Percentiles rank a stretch among this genome's conserved stretches.
phyloP scores from a whole-genome alignment of 495 filamentous ascomycete genomes.

The Apiosordaria backusii region DNA sequence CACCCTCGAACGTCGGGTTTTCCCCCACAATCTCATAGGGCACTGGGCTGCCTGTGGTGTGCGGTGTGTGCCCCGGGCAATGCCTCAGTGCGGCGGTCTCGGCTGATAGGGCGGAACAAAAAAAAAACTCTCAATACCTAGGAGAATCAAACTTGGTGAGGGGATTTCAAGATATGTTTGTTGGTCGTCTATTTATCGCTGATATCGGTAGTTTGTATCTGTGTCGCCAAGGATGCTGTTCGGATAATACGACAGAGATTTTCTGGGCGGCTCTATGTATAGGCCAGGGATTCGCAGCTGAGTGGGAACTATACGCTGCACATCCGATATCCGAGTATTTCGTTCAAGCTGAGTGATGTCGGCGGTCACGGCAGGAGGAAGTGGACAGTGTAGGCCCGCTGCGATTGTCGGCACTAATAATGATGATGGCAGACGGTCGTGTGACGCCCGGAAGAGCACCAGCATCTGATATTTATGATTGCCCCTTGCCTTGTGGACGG shows the following conservation, averaged over 20 bases:
- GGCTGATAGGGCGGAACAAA: not conserved
- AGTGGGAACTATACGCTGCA: not conserved
- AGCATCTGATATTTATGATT: constrained; percentile 4
- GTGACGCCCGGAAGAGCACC: not conserved
- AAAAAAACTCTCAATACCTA: not conserved
- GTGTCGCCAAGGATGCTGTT: not conserved
- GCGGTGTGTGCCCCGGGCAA: not conserved
- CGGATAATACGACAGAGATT: not conserved
- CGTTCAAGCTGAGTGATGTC: not conserved
- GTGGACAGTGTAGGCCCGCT: no score
- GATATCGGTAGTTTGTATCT: not conserved
- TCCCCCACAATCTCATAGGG: not conserved
- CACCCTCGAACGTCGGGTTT: constrained; percentile 10
- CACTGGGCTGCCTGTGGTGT: not conserved
- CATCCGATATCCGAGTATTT: not conserved
- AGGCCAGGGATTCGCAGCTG: not conserved
- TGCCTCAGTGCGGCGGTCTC: not conserved
- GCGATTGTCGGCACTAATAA: no score
- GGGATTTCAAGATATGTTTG: not conserved
- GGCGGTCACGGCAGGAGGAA: no score
- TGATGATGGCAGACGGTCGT: not conserved
- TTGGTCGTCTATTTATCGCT: not conserved
- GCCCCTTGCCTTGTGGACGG: constrained; percentile 1
- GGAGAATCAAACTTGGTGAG: not conserved
- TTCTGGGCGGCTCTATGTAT: not conserved